phyloP scores from a whole-genome alignment of 2,329 filamentous ascomycete genomes.

The Pseudocercospora vitis region DNA sequence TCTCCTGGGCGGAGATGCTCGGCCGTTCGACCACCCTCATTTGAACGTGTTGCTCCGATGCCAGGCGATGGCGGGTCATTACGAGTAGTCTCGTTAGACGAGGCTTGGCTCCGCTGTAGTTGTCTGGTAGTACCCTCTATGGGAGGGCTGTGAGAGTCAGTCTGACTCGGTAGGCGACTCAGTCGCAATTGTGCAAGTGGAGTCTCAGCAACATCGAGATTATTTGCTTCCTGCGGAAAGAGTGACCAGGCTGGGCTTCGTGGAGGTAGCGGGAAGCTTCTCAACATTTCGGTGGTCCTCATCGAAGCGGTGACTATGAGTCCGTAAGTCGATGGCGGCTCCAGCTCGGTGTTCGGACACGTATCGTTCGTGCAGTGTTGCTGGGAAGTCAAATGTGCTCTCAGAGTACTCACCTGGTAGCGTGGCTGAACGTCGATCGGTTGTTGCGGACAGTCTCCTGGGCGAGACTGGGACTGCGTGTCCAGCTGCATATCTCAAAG shows the following conservation, averaged over 20 bases:
- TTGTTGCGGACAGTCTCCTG: conserved; percentile 21
- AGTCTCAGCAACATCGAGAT: background rate
- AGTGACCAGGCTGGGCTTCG: conserved; percentile 3
- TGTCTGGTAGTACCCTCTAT: too few species aligned
- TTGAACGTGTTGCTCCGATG: background rate
- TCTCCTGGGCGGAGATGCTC: background rate
- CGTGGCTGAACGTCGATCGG: conserved; percentile 21
- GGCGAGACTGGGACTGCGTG: conserved; percentile 29
- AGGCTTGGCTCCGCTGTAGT: background rate
- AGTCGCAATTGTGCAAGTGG: background rate
- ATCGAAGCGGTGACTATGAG: conserved; percentile 21
- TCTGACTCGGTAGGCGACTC: too few species aligned
- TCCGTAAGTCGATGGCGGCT: too few species aligned
- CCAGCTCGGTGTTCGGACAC: too few species aligned
- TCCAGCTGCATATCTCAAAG: conserved; percentile 27
- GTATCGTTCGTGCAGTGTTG: too few species aligned
- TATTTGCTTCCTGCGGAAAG: background rate
- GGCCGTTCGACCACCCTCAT: background rate
- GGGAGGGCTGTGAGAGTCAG: too few species aligned
- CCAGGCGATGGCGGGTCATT: background rate
- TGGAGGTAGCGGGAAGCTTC: conserved; percentile 30
- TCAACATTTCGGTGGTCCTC: conserved; percentile 28
- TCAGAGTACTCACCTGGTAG: conserved; percentile 19
- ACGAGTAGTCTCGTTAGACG: background rate
- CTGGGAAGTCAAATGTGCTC: too few species aligned